Base-by-base conservation (phyloP, 2,329 filamentous ascomycete species). In the Bipolaris oryzae region DNA sequence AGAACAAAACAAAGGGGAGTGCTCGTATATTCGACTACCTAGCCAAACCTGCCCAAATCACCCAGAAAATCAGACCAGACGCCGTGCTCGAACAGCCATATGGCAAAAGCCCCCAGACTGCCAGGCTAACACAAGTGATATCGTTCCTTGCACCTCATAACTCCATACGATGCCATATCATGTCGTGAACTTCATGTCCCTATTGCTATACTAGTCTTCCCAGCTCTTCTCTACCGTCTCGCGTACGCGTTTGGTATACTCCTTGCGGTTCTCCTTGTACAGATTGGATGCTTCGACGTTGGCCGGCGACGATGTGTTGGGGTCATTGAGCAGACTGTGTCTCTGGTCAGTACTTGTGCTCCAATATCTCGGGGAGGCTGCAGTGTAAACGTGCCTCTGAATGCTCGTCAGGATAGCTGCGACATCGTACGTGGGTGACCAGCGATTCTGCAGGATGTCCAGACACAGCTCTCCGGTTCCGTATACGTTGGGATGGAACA, bases 191-290 rank as follows among this genome's bases (percentile, higher is more conserved):
- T 48, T 55, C 48, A 16, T 58, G 20, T 49, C 48, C 50, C 9
- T 33, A 11, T 23, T 46, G 23, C 23, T 21, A 28, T 38, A 21
- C 65, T 60, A 96, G 72, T 97, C 94, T 63, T 98, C 95, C 95
- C 95, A 99, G 81, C 94, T 98, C 86, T 97, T 98, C 83, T 99
- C 95, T 15, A 99, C 95, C 0, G 94, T 97, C 81, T 98, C 95
- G 45, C 92, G 84, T 41, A 99, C 95, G 16, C 93, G 84, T 82
- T 99, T 99, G 23, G 89, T 91, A 74, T 99, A 99, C 74, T 99
- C 95, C 76, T 93, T 92, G 61, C 93, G 86, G 77, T 98, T 98
- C 74, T 99, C 95, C 77, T 98, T 98, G 84, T 98, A 99, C 7
- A 98, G 83, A 75, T 98, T 99, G 52, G 92, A 96, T 1, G 95